These are phyloP conservation scores for Tolypocladium sp. DNA, from an alignment of 2,329 filamentous ascomycete genomes.

Conservation along the genomic window DNA sequence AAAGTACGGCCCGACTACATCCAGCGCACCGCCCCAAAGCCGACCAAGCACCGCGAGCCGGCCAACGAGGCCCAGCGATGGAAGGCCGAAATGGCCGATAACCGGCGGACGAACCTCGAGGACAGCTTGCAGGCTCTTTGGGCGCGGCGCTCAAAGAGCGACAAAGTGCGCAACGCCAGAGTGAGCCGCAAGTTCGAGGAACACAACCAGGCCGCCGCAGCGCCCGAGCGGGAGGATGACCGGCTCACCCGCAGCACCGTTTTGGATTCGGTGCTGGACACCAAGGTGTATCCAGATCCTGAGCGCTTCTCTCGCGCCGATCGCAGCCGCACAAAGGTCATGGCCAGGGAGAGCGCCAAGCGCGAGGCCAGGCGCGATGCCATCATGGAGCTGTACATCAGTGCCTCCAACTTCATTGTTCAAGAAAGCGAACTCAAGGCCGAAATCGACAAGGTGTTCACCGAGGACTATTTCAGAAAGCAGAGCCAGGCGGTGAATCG, in stretches of 20 bases:
- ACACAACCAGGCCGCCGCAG: conserved; percentile 40
- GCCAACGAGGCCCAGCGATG: conserved; percentile 39
- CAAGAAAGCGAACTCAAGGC: conserved; percentile 66
- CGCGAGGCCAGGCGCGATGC: conserved; percentile 56
- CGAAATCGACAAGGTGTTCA: conserved; percentile 69
- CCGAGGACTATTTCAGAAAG: conserved; percentile 45
- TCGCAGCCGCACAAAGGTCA: conserved; percentile 31
- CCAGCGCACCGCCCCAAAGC: conserved; percentile 45
- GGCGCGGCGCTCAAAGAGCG: conserved; percentile 46
- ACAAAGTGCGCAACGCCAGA: conserved; percentile 22
- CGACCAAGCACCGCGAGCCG: conserved; percentile 30
- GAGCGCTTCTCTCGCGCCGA: conserved; percentile 46
- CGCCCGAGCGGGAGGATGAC: conserved; percentile 67
- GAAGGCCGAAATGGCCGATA: conserved; percentile 64
- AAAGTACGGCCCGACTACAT: conserved; percentile 58
- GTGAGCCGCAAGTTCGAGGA: conserved; percentile 37
- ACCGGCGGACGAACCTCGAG: conserved; percentile 62
- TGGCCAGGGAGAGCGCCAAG: conserved; percentile 34
- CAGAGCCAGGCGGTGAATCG: conserved; percentile 19
- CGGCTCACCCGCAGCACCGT: conserved; percentile 63
- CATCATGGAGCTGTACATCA: conserved; percentile 82
- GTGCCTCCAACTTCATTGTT: conserved; percentile 79
- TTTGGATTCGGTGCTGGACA: conserved; percentile 37
- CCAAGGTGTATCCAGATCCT: conserved; percentile 51
- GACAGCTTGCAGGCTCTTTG: conserved; percentile 64